These are phyloP conservation scores for Amanita brunnescens DNA, from an alignment of 768 basidiomycete genomes.

Conservation along the genomic window DNA sequence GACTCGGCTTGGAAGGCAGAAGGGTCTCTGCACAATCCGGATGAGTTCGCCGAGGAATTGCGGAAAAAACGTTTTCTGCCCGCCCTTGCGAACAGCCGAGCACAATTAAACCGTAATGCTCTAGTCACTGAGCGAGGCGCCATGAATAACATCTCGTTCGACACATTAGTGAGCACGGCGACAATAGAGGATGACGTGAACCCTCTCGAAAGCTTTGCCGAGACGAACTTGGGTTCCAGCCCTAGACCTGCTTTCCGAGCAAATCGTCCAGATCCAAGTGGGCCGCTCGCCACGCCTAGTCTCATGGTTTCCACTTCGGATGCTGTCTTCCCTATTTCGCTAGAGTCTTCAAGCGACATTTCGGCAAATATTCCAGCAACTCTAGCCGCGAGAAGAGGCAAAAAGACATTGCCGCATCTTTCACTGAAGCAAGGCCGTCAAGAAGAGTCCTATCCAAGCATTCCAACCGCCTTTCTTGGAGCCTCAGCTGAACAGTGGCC, in stretches of 20 bases:
- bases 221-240: neutral
- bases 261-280: neutral
- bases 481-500: neutral
- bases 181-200: neutral
- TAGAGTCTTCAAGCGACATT: slow-evolving; percentile 4
- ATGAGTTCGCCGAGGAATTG: neutral
- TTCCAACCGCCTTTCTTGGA: slow-evolving; percentile 7
- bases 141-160: neutral
- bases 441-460: slow-evolving; percentile 4
- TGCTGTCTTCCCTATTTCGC: slow-evolving; percentile 2
- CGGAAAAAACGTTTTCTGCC: neutral
- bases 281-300: neutral
- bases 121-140: slow-evolving; percentile 4
- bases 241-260: neutral
- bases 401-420: neutral
- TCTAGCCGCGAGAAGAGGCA: slow-evolving; percentile 4
- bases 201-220: neutral
- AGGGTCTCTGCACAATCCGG: neutral
- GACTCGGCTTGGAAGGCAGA: slow-evolving; percentile 3
- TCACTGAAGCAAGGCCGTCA: neutral
- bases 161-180: neutral
- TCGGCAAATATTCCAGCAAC: neutral
- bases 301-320: slow-evolving; percentile 9
- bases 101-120: neutral
- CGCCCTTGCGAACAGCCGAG: neutral